These are phyloP conservation scores for Tylopilus sp. DNA, from an alignment of 768 basidiomycete genomes.

Conservation along the genomic window DNA sequence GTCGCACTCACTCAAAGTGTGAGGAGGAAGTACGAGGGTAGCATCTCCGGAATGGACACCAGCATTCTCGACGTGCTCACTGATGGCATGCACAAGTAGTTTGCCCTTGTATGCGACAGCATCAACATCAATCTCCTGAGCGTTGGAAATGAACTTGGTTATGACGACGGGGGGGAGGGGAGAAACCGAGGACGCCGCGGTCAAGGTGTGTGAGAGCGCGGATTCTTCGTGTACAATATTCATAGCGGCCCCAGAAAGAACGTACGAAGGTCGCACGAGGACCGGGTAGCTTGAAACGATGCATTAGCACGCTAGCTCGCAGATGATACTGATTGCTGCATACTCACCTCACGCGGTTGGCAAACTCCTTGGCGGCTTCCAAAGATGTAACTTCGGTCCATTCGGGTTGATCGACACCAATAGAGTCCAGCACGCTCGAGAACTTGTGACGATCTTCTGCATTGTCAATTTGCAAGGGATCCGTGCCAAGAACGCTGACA, in stretches of 20 bases:
- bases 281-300: constrained; percentile 76
- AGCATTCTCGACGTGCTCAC: constrained; percentile 98
- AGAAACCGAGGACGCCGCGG: constrained; percentile 95
- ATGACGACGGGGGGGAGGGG: constrained; percentile 97
- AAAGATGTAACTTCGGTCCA: constrained; percentile 91
- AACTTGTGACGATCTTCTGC: constrained; percentile 99
- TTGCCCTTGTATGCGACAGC: constrained; percentile 92
- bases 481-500: constrained; percentile 93
- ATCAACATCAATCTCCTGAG: constrained; percentile 97
- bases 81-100: constrained; percentile 92
- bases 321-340: background rate
- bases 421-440: constrained; percentile 91
- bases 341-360: constrained; percentile 65
- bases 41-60: constrained; percentile 99
- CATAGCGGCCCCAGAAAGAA: constrained; percentile 98
- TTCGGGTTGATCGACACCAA: constrained; percentile 95
- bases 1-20: constrained; percentile 71
- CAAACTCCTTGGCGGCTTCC: constrained; percentile 89
- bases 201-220: constrained; percentile 85
- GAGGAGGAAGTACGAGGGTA: constrained; percentile 93
- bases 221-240: constrained; percentile 96
- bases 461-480: constrained; percentile 91
- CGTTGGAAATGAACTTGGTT: constrained; percentile 97
- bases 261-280: constrained; percentile 96
- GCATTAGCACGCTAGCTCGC: background rate